Base-by-base conservation (phyloP, 495 filamentous ascomycete genomes). In the Hyphodiscus hymeniophilus region DNA sequence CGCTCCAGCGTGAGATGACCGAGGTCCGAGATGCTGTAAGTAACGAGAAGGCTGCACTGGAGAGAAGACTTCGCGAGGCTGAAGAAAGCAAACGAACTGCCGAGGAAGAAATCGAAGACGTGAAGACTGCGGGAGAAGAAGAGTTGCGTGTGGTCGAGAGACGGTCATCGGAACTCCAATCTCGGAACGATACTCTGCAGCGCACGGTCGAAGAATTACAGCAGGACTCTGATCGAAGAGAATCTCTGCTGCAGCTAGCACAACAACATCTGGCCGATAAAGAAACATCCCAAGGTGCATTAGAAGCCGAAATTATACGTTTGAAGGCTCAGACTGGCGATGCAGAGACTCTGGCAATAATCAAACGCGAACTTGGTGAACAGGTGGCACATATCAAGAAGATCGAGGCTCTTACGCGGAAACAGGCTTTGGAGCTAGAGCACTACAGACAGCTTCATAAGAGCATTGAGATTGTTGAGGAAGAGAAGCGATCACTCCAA, bases 381-480 rank as follows among this genome's bases (percentile, higher is more conserved):
- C 92, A 97, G 57, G 85, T 97, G 20, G 75, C 74, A 23, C 88
- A 97, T 60, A 95, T 97, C 48, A 81, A 84, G 48, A 82, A 77
- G 22, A 67, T 97, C 13, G 94, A 97, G 63, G 70, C 77, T 0
- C 75, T 76, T 32, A 95, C 85, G 55, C 71, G 89, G 24, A 85
- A 94, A 41, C 90, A 94, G 56, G 62, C 68, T n/a, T 63, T 74
- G 7, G 91, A 99, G 58, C 64, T 97, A 4, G 86, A 84, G 42
- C 81, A 86, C 48, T 72, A 91, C 33, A 79, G 88, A 13, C 82
- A 87, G 58, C 60, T 81, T 16, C 81, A 87, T 56, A 90, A 86
- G 62, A 87, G 83, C 30, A 80, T 95, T 3, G 89, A 95, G 52
- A 75, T 97, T n/a, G 82, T 96, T 0, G 90, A 97, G 56, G 92